Base-by-base conservation (phyloP, 1,284 basidiomycete species). In the Athelia sp. region DNA sequence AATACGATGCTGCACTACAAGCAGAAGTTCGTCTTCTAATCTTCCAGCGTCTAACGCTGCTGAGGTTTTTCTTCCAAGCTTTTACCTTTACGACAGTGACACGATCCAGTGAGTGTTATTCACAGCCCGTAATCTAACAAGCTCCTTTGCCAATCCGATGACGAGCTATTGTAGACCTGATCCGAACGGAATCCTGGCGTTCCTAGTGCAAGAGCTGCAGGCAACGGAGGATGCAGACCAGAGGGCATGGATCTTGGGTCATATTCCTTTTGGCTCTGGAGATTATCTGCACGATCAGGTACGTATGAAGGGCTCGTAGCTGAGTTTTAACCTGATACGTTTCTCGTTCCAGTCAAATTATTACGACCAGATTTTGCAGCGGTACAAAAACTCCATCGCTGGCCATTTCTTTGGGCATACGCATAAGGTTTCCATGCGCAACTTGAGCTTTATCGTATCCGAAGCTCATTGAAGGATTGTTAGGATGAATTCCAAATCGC, bases 1-100 rank as follows among this genome's bases (percentile, higher is more conserved):
- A 83, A 83, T 50, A 78, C 77, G 3, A 70, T 76, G 18, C 81
- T 76, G 50, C 81, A 78, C 77, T 81, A 78, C 56, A 76, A 74
- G 54, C 65, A 66, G 54, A 78, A 78, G 76, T 73, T 54, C 46
- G 64, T 47, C 22, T n/a, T n/a, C n/a, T n/a, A n/a, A n/a, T 11
- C 11, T 11, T 11, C 32, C 11, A 29, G 21, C 10, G 40, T 13
- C 10, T 18, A 38, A 9, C 36, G 21, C 38, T 44, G 11, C 31
- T 48, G 36, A 43, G 21, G n/a, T 48, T 26, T 9, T 48, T 54
- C 31, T 24, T 51, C 46, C 18, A 47, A 73, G 72, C 58, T 73
- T 75, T 55, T 80, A 76, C 74, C 64, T 81, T 2, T 81, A 76
- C 55, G 78, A 79, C 53, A 73, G 67, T 46, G 68, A 77, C 47